phyloP scores from a whole-genome alignment of 2,329 filamentous ascomycete species.

The Thielaviopsis musarum region DNA sequence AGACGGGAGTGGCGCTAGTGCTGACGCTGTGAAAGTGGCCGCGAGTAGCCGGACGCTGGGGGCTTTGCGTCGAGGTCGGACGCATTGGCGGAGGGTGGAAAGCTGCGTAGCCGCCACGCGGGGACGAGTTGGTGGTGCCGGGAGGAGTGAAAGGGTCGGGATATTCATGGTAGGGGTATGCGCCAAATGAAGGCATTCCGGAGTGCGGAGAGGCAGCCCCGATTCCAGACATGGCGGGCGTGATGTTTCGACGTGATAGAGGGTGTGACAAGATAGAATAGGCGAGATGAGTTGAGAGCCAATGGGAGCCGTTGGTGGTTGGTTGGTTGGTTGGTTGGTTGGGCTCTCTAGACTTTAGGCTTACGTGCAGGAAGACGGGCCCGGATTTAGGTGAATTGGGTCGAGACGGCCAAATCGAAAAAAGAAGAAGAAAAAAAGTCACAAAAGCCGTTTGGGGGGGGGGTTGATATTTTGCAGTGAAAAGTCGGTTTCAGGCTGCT shows the following conservation, averaged over 20 bases:
- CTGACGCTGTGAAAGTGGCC: slow-evolving; percentile 12
- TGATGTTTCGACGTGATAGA: neutral
- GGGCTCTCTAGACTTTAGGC: neutral
- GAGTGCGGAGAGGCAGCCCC: slow-evolving; percentile 4
- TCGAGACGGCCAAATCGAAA: neutral
- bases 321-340: too few species aligned
- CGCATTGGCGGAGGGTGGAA: slow-evolving; percentile 2
- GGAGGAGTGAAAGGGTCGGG: slow-evolving; percentile 6
- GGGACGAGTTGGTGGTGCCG: slow-evolving; percentile 5
- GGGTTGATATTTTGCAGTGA: too few species aligned
- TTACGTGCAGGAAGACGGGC: neutral
- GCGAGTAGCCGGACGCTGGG: slow-evolving; percentile 12
- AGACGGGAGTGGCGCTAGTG: slow-evolving; percentile 3
- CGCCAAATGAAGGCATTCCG: neutral
- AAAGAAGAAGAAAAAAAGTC: too few species aligned
- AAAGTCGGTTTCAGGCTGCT: too few species aligned
- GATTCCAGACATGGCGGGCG: slow-evolving; percentile 4
- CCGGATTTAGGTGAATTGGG: neutral
- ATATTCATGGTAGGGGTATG: neutral
- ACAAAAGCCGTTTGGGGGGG: too few species aligned
- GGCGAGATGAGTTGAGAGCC: neutral
- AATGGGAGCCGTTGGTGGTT: neutral
- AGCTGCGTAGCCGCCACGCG: slow-evolving; percentile 1
- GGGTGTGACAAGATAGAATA: neutral
- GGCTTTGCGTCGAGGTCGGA: slow-evolving; percentile 6